Evolutionary conservation across 768 basidiomycete genomes (phyloP), one percentile per base, ranked within the genome.

Genomic region (Kockovaella imperatae): DNA sequence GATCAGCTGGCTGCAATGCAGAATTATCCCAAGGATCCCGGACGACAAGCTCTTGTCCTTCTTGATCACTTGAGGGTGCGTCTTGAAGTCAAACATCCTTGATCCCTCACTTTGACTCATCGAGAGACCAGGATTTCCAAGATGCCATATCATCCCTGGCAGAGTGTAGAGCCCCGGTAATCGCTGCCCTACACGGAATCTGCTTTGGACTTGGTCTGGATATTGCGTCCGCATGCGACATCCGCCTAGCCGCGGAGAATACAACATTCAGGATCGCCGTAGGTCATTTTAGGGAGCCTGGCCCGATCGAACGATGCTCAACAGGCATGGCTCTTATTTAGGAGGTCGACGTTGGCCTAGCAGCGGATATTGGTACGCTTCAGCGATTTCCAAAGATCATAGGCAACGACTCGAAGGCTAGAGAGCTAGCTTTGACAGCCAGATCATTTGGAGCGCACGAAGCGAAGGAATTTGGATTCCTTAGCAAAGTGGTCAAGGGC

Each of bases 281-380:
- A 35, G 41, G 76, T 51, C 29, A 10, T 1, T 2, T 4, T 30
- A 21, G 7, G 18, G 11, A 14, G 5, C 17, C 30, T 45, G 4
- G 17, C n/a, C 25, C n/a, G 17, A 29, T 4, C 21, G 11, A 17
- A 42, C 4, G 30, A 36, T 4, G 23, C 5, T 21, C 28, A 21
- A 18, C 11, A 17, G 40, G 15, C 30, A 8, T 2, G 20, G 20
- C 30, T 35, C 6, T 25, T 24, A 40, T 7, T 40, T 60, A 87
- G 86, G 86, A 91, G 76, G 82, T 87, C 2, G 85, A 89, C 61
- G 77, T 89, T 21, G 88, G 85, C 0, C 75, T 93, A 0, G 88
- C 89, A 2, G 83, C 89, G 0, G 89, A 91, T 63, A 81, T 90
- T 32, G 90, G 90, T 0, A 81, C 86, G 0, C 78, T 93, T 5